These are phyloP conservation scores for Haematococcus sp. DNA, from an alignment of 139 green algal species.

Conservation along the genomic window DNA sequence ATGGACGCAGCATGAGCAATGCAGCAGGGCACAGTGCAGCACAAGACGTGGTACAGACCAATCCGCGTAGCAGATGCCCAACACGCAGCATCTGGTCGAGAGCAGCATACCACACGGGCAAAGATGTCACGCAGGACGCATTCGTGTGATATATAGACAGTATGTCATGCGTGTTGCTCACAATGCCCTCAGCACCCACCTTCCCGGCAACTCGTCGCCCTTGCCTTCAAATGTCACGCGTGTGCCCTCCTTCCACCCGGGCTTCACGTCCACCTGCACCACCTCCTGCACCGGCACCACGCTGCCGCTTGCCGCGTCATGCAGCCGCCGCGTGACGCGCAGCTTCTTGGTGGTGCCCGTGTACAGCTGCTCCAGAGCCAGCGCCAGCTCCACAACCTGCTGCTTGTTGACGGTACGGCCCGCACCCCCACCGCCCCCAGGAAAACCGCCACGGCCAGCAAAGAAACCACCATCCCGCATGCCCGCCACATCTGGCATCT, in stretches of 20 bases:
- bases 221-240: conserved; percentile 41
- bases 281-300: conserved; percentile 53
- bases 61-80: too few relatives aligned
- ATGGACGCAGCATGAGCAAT: too few relatives aligned
- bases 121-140: too few relatives aligned
- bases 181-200: neutral
- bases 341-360: conserved; percentile 60
- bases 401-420: neutral
- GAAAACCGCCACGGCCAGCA: neutral
- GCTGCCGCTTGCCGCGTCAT: conserved; percentile 46
- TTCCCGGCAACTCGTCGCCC: conserved; percentile 35
- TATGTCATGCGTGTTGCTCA: too few relatives aligned
- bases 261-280: conserved; percentile 58
- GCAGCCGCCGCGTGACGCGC: conserved; percentile 52
- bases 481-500: neutral
- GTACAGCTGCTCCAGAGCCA: conserved; percentile 63
- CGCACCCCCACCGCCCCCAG: neutral
- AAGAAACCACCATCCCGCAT: too few relatives aligned
- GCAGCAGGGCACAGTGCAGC: too few relatives aligned
- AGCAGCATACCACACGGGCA: too few relatives aligned
- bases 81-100: too few relatives aligned
- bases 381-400: conserved; percentile 32
- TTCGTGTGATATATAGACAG: too few relatives aligned
- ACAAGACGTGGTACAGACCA: too few relatives aligned
- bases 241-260: conserved; percentile 69